Evolutionary conservation across 495 filamentous ascomycete species (phyloP).

Genomic region (Penicillium lagena): DNA sequence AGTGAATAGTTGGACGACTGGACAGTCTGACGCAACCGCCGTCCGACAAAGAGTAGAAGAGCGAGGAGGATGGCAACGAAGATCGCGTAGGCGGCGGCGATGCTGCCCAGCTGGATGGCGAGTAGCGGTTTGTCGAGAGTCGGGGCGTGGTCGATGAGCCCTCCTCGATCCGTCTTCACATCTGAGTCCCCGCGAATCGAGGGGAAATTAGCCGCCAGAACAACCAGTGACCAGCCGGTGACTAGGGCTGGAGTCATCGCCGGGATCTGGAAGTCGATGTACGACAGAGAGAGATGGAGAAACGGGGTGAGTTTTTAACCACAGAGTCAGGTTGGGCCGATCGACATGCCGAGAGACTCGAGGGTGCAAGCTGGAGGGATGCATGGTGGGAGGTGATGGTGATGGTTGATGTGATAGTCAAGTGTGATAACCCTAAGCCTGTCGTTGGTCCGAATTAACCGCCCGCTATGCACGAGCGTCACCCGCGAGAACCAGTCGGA

Average conservation of each 20-base stretch:
- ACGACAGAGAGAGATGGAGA: slow-evolving; percentile 5
- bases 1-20: slow-evolving; percentile 45
- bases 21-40: slow-evolving; percentile 49
- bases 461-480: slow-evolving; percentile 22
- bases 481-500: slow-evolving; percentile 18
- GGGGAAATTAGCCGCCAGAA: slow-evolving; percentile 5
- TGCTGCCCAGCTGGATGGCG: slow-evolving; percentile 69
- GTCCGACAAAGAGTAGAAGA: slow-evolving; percentile 58
- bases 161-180: slow-evolving; percentile 6
- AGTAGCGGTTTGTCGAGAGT: slow-evolving; percentile 51
- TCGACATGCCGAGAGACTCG: slow-evolving; percentile 14
- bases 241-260: slow-evolving; percentile 12
- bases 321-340: slow-evolving; percentile 13
- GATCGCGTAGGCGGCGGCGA: slow-evolving; percentile 73
- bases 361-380: neutral
- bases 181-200: slow-evolving; percentile 5
- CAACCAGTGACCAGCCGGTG: slow-evolving; percentile 5
- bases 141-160: slow-evolving; percentile 2
- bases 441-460: slow-evolving; percentile 32
- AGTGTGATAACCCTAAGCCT: neutral
- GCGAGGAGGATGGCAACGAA: slow-evolving; percentile 61
- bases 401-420: slow-evolving; percentile 1
- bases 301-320: slow-evolving; percentile 8
- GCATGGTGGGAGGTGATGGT: slow-evolving; percentile 17
- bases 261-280: slow-evolving; percentile 7